Base-by-base conservation (phyloP, 2,329 filamentous ascomycete species). In the Akanthomyces dipterigenus region DNA sequence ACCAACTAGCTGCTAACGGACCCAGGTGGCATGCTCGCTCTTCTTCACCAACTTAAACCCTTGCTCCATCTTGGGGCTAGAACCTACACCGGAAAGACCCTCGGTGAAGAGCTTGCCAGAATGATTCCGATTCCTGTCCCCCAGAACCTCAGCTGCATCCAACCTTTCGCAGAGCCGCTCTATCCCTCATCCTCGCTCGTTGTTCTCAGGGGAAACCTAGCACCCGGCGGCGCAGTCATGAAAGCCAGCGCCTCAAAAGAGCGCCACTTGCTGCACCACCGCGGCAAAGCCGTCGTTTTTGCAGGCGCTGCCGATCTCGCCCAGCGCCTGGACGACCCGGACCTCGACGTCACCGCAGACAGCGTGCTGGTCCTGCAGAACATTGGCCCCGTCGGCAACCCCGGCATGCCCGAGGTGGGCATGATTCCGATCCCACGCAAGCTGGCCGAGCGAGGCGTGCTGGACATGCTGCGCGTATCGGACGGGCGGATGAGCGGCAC, bases 211-310 rank as follows among this genome's bases (percentile, higher is more conserved):
- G 93, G 93, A 0, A 97, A 96, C 67, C 81, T 96, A 1, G 90
- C 91, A 0, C 91, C 92, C 0, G 83, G 85, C 0, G 92, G 93
- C 8, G 90, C 92, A 0, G 90, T 96, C 0, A 89, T 92, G 62
- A 97, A 97, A 70, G 96, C 96, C 65, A 96, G 91, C 0, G 93
- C 93, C 0, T 79, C 76, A 9, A 96, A 96, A 70, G 87, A 96
- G 74, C 86, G 89, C 1, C 80, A 67, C 0, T 71, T 84, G 0
- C 72, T 83, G 0, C 64, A 67, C 8, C 80, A 83, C 62, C 72
- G 74, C 0, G 81, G 81, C 0, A 72, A 63, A 0, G 81, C 80
- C 0, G 79, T 91, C 3, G 81, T 82, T 0, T 97, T 97, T 71
- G 82, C 80, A 0, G 89, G 90, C 18, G 88, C 90, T 36, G 90